A percentile compares a stretch with the other conserved stretches of the same genome.
These are phyloP conservation scores for Eremothecium gossypii DNA, from an alignment of 1,139 yeast species.

Conservation along the genomic window DNA sequence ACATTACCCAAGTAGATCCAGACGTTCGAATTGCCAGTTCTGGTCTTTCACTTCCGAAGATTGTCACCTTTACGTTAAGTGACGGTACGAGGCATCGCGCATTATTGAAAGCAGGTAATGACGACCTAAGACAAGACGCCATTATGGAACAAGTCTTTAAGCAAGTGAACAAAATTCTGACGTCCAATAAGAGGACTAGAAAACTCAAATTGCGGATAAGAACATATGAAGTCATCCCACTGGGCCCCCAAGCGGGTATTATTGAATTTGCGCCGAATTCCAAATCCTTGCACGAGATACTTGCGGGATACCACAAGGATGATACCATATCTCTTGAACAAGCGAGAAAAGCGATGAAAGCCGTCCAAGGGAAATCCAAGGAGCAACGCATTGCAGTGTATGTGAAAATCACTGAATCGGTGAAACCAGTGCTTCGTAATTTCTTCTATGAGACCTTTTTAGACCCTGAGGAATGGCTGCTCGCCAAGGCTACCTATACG, in stretches of 20 bases:
- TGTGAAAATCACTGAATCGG: slow-evolving; percentile 39
- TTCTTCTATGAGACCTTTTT: slow-evolving; percentile 66
- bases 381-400: slow-evolving; percentile 44
- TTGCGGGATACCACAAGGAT: slow-evolving; percentile 49
- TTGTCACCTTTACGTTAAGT: slow-evolving; percentile 44
- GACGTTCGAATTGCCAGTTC: slow-evolving; percentile 55
- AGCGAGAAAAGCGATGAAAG: slow-evolving; percentile 61
- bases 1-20: slow-evolving; percentile 38
- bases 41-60: slow-evolving; percentile 83
- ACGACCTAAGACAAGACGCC: slow-evolving; percentile 90
- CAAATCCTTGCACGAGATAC: slow-evolving; percentile 56
- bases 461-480: slow-evolving; percentile 66
- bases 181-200: slow-evolving; percentile 46
- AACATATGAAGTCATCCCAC: slow-evolving; percentile 83
- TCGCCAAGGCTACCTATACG: slow-evolving; percentile 54
- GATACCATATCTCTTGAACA: slow-evolving; percentile 42
- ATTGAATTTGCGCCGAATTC: slow-evolving; percentile 86
- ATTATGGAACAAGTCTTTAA: slow-evolving; percentile 96
- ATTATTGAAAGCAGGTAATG: slow-evolving; percentile 76
- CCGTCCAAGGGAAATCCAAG: slow-evolving; percentile 40
- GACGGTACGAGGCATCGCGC: slow-evolving; percentile 52
- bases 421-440: slow-evolving; percentile 58
- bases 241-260: slow-evolving; percentile 81
- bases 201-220: slow-evolving; percentile 52
- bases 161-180: slow-evolving; percentile 68